These are phyloP conservation scores for Backusella westeae DNA, from an alignment of 192 early-diverging fungal genomes.

Conservation along the genomic window DNA sequence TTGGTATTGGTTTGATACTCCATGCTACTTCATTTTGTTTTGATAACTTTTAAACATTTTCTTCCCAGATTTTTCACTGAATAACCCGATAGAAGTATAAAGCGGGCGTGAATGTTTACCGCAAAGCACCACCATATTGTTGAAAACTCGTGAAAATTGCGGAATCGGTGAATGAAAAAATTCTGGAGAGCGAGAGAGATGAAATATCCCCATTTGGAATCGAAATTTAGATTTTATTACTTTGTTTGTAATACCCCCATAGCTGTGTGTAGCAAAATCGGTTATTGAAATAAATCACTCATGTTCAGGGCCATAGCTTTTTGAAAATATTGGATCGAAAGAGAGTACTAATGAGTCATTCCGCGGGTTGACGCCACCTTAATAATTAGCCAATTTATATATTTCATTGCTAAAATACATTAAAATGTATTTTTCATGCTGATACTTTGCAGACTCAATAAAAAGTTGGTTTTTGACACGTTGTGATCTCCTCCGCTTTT, in stretches of 20 bases:
- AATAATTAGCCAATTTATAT: neutral
- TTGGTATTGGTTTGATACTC: neutral
- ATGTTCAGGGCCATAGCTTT: neutral
- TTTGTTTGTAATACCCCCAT: neutral
- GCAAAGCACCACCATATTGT: neutral
- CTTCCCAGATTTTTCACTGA: neutral
- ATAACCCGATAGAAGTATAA: neutral
- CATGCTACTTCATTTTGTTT: neutral
- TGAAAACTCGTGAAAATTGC: constrained; percentile 4
- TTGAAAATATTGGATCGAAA: neutral
- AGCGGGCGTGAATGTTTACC: neutral
- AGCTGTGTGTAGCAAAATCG: neutral
- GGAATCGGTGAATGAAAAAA: neutral
- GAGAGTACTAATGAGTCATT: neutral
- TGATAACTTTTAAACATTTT: neutral
- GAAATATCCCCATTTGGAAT: neutral
- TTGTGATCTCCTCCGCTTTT: neutral
- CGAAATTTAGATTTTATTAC: neutral
- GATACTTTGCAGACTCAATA: neutral
- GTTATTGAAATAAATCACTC: neutral
- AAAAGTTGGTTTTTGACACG: neutral
- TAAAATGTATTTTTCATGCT: neutral
- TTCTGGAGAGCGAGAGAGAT: neutral
- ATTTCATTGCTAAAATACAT: neutral
- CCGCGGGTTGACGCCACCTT: constrained; percentile 4